Evolutionary conservation across 306 rosid species (phyloP).

Genomic region (Cotoneaster glaucophyllus): DNA sequence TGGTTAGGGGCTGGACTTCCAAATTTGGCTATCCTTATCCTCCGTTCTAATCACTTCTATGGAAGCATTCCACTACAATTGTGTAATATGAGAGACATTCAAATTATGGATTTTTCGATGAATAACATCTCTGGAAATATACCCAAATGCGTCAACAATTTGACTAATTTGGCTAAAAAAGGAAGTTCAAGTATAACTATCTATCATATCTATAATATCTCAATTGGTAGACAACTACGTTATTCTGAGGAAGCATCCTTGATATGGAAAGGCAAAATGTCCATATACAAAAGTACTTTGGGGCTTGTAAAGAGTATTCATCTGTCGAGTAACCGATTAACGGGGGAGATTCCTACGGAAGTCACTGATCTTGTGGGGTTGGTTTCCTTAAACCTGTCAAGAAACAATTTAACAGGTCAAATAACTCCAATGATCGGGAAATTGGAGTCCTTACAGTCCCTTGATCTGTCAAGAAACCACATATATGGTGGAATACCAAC

Average conservation of each 20-base stretch:
- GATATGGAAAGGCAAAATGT: neutral
- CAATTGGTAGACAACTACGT: too few species aligned
- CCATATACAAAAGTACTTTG: neutral
- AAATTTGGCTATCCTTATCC: neutral
- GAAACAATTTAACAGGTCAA: neutral
- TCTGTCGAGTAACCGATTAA: constrained; percentile 15
- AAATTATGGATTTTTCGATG: too few species aligned
- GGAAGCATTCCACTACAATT: neutral
- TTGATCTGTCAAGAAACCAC: constrained; percentile 17
- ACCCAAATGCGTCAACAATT: neutral
- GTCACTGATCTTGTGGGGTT: neutral
- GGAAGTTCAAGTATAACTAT: neutral
- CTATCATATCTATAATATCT: too few species aligned
- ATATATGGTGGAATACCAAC: neutral
- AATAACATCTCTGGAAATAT: too few species aligned
- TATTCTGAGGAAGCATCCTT: neutral
- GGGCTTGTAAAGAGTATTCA: neutral
- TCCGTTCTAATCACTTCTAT: neutral
- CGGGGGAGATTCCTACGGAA: constrained; percentile 10
- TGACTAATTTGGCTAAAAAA: neutral
- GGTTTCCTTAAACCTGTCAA: neutral
- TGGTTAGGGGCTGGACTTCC: constrained; percentile 5
- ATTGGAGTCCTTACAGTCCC: neutral
- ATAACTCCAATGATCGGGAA: constrained; percentile 19
- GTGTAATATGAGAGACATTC: neutral